These are phyloP conservation scores for Anaeramoeba ignava DNA, from an alignment of 78 protist genomes.

Conservation along the genomic window DNA sequence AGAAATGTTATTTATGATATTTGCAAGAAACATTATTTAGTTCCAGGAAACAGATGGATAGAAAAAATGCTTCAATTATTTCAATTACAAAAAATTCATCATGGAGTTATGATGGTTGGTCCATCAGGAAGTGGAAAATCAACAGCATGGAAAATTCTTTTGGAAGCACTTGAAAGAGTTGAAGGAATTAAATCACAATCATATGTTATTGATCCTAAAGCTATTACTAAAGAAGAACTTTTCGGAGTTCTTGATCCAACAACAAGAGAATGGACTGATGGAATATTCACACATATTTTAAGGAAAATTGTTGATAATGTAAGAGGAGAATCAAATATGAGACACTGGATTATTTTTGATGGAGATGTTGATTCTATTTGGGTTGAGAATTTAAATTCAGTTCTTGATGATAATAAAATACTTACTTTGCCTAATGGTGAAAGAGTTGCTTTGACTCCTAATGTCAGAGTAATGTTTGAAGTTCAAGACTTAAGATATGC, in stretches of 20 bases:
- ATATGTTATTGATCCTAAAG: slow-evolving; percentile 88
- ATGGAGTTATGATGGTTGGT: slow-evolving; percentile 78
- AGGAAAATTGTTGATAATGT: slow-evolving; percentile 62
- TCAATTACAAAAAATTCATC: slow-evolving; percentile 60
- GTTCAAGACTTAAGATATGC: slow-evolving; percentile 79
- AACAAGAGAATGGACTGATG: slow-evolving; percentile 98
- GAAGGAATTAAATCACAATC: slow-evolving; percentile 22
- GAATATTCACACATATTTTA: slow-evolving; percentile 77
- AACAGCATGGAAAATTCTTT: slow-evolving; percentile 40
- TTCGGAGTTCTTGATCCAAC: slow-evolving; percentile 80
- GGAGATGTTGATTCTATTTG: slow-evolving; percentile 99
- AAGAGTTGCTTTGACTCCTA: slow-evolving; percentile 78
- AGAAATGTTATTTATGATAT: not conserved
- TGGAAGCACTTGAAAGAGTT: slow-evolving; percentile 33
- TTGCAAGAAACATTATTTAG: slow-evolving; percentile 33
- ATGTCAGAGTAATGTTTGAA: slow-evolving; percentile 86
- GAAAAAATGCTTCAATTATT: slow-evolving; percentile 46
- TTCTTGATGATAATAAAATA: slow-evolving; percentile 92
- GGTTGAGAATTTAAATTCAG: slow-evolving; percentile 93
- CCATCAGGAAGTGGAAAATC: slow-evolving; percentile 54
- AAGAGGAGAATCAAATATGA: slow-evolving; percentile 41
- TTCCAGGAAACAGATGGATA: slow-evolving; percentile 43
- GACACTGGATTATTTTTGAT: slow-evolving; percentile 93
- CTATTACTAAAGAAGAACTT: slow-evolving; percentile 79
- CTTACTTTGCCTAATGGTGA: slow-evolving; percentile 97